Evolutionary conservation across 2,329 filamentous ascomycete genomes (phyloP).

Genomic region (Chrysosporium queenslandicum): DNA sequence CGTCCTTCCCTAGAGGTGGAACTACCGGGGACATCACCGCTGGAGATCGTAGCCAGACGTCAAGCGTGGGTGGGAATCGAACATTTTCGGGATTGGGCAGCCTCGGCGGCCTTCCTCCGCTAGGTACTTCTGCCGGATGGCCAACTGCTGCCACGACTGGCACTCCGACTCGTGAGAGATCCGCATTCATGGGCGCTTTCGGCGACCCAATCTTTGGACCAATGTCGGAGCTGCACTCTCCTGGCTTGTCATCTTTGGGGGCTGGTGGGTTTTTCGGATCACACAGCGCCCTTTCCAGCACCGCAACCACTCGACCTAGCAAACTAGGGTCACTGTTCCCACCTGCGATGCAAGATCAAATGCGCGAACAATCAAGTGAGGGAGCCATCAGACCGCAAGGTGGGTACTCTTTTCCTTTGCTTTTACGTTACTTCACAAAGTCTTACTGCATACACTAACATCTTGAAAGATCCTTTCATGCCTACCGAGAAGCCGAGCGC

Average conservation of each 20-base stretch:
- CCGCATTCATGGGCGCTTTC: constrained; percentile 42
- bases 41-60: constrained; percentile 86
- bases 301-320: constrained; percentile 63
- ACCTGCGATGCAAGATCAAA: constrained; percentile 78
- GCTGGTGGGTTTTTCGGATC: constrained; percentile 54
- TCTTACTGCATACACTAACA: too few species aligned
- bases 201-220: constrained; percentile 60
- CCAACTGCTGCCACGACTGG: constrained; percentile 60
- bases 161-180: constrained; percentile 54
- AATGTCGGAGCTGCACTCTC: constrained; percentile 60
- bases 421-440: too few species aligned
- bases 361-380: constrained; percentile 54
- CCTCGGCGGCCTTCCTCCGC: constrained; percentile 44
- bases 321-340: constrained; percentile 85
- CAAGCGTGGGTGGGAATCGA: constrained; percentile 62
- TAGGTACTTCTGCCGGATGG: constrained; percentile 43
- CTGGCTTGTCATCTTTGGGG: constrained; percentile 32
- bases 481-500: constrained; percentile 25
- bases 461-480: constrained; percentile 26
- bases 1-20: constrained; percentile 45
- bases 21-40: constrained; percentile 48
- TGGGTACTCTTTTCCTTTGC: constrained; percentile 20
- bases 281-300: constrained; percentile 44
- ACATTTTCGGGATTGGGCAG: constrained; percentile 54
- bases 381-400: constrained; percentile 52